Percentiles rank a stretch among this genome's conserved stretches.
Conservation (phyloP, 108 stramenopile species). For the Fistulifera solaris region DNA sequence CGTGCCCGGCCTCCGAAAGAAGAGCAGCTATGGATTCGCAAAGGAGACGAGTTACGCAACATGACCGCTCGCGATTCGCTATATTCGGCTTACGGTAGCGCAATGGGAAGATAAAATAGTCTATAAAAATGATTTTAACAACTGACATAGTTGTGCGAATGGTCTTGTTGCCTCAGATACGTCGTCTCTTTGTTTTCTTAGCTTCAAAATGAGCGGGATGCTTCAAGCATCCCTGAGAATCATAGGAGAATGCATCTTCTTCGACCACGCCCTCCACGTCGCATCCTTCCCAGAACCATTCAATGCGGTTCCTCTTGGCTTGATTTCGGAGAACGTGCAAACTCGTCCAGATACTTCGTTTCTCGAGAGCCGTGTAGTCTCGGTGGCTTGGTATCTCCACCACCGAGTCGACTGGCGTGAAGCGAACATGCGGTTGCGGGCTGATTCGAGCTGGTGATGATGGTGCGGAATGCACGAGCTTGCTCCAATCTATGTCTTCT, state of each 20-base stretch:
- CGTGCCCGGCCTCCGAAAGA: slow-evolving; percentile 72
- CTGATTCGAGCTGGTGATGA: no score
- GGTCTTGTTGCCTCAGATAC: slow-evolving; percentile 5
- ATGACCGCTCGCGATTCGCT: slow-evolving; percentile 16
- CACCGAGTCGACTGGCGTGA: slow-evolving; percentile 32
- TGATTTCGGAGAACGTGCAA: slow-evolving; percentile 43
- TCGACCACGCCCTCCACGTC: slow-evolving; percentile 62
- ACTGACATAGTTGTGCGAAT: slow-evolving; percentile 1
- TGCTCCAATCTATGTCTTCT: no score
- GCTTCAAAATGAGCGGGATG: slow-evolving; percentile 35
- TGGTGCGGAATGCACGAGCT: no score
- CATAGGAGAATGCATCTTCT: slow-evolving; percentile 42
- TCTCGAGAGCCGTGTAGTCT: slow-evolving; percentile 44
- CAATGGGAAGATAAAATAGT: slow-evolving; percentile 1
- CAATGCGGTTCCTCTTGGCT: slow-evolving; percentile 50
- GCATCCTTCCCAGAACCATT: slow-evolving; percentile 67
- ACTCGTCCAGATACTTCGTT: slow-evolving; percentile 45
- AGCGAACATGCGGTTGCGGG: no score
- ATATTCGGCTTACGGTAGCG: no score
- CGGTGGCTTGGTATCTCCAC: slow-evolving; percentile 52
- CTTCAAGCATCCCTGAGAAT: slow-evolving; percentile 24
- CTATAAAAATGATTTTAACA: background rate
- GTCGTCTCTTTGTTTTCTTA: slow-evolving; percentile 7
- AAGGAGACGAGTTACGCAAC: slow-evolving; percentile 42
- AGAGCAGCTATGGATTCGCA: slow-evolving; percentile 71